These are phyloP conservation scores for Lipomyces chichibuensis DNA, from an alignment of 805 yeast genomes.

Conservation along the genomic window DNA sequence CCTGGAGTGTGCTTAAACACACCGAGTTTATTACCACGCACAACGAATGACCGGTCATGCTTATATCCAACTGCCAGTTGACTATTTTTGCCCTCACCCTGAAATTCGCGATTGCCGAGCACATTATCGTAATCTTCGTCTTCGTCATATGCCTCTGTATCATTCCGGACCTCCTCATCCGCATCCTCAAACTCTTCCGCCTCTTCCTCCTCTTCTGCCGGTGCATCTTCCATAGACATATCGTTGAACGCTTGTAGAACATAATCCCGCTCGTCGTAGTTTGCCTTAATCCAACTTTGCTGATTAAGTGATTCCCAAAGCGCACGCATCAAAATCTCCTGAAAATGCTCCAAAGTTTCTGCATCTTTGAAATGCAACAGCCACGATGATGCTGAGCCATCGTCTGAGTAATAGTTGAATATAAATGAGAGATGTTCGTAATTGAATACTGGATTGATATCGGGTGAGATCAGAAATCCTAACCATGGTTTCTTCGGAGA, in stretches of 20 bases:
- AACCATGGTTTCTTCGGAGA: constrained; percentile 42
- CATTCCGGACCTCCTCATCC: constrained; percentile 13
- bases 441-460: constrained; percentile 69
- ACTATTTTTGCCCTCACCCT: constrained; percentile 54
- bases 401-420: constrained; percentile 58
- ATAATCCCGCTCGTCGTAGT: constrained; percentile 57
- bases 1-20: constrained; percentile 65
- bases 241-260: constrained; percentile 57
- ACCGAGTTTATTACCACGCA: constrained; percentile 78
- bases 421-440: constrained; percentile 60
- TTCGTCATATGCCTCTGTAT: constrained; percentile 33
- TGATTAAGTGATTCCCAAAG: constrained; percentile 65
- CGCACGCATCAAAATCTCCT: constrained; percentile 54
- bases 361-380: constrained; percentile 57
- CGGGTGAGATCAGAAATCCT: constrained; percentile 51
- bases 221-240: constrained; percentile 45
- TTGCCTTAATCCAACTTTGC: constrained; percentile 52
- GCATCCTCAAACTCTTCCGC: constrained; percentile 43
- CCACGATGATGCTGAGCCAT: constrained; percentile 58
- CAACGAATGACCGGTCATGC: constrained; percentile 75
- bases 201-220: constrained; percentile 46
- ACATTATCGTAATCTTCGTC: constrained; percentile 46
- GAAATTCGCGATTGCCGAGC: constrained; percentile 46
- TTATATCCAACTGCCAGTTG: constrained; percentile 70
- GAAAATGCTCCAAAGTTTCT: constrained; percentile 54